Evolutionary conservation across 495 filamentous ascomycete species (phyloP), one percentile per base, ranked within the genome.

Genomic region (Penicillium herquei): DNA sequence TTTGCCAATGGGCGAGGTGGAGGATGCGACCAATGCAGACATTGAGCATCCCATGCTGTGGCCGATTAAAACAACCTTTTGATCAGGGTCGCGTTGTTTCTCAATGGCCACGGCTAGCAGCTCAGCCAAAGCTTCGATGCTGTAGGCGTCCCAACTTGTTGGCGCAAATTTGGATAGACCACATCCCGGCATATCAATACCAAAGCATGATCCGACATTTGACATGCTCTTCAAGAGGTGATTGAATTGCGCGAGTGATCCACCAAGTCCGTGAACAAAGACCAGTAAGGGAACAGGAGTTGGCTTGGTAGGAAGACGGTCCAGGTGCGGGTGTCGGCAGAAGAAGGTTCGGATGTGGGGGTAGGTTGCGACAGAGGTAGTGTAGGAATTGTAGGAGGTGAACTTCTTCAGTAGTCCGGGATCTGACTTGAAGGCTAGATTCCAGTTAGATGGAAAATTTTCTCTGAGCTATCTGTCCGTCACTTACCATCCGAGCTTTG

Each of bases 231-330:
- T 88, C 11, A 98, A 78, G 6, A 97, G 72, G 35, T 90, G 84
- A 55, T 88, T 80, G 68, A 96, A 97, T 67, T 97, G 93, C 7
- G 91, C 87, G 12, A 92, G 72, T 2, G 89, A 96, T 31, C 93
- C 93, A 17, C 93, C 93, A 34, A 98, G 80, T 12, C 93, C 93
- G 65, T 97, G 93, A 50, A 96, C 79, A 68, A 96, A 96, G 26
- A 96, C 93, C 6, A 97, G 71, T 8, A 96, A 73, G 9, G 93
- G 91, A n/a, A 96, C 70, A 1, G 90, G 85, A 6, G 80, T 77
- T 0, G 90, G 87, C 43, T 82, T 79, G 45, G 72, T 79, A 0
- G 90, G 91, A 3, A 97, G 81, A 63, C 90, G 87, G 55, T 86
- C 81, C 33, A 84, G 82, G 64, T 96, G 88, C 8, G 87, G 85